Base-by-base conservation (phyloP, 1,284 basidiomycete genomes). In the Leccinum griseonigrum region DNA sequence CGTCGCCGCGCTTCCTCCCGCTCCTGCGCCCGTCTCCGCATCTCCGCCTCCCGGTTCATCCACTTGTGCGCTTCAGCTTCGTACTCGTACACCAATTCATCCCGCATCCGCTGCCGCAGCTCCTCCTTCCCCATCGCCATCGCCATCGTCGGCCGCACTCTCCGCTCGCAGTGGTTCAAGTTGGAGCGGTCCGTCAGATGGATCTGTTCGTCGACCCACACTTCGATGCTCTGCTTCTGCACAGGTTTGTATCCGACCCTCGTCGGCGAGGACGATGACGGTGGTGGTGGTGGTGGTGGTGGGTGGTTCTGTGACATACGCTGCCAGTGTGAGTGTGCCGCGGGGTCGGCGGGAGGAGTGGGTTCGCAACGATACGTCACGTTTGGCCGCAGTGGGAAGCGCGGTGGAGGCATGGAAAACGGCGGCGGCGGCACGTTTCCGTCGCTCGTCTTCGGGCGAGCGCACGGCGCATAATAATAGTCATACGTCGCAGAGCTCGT, bases 181-280 rank as follows among this genome's bases (percentile, higher is more conserved):
- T 73, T 69, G 66, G 71, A 67, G 64, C 71, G 58, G 61, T 74
- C 69, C 4, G 66, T 58, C 55, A 76, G 64, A 59, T 79, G 75
- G 57, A 77, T 69, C 71, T 84, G 85, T 65, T 85, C 79, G 54
- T 79, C 72, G 56, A 87, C 82, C 86, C 88, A 88, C 59, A 81
- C 78, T 60, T 86, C 83, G 32, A 84, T 85, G 64, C 79, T 83
- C 67, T 78, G 76, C 66, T 76, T 79, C 66, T 78, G 76, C 62
- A 76, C 75, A 60, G 79, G 75, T 52, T 76, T 77, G 58, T 75
- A 74, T 51, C 71, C 71, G 86, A 86, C 22, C 26, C 28, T 46
- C 43, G 43, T 46, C 43, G 43, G 28, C 9, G 48, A 53, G 16
- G 50, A 51, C 10, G 36, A 14, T 14, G 36, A 14, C 7, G 6